These are phyloP conservation scores for Conringia planisiliqua DNA, from an alignment of 345 rosid genomes.

Conservation along the genomic window DNA sequence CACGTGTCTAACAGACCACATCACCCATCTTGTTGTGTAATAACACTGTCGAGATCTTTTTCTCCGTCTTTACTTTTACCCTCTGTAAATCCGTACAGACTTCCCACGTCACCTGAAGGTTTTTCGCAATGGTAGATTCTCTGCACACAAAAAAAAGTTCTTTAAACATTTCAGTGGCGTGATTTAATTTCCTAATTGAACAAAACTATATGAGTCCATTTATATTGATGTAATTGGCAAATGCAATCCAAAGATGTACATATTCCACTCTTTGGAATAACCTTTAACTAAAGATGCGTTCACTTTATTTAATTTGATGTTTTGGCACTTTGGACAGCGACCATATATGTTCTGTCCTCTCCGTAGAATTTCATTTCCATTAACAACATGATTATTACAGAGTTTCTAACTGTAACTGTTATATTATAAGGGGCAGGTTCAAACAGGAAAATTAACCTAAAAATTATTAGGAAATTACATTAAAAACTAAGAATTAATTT, in stretches of 20 bases:
- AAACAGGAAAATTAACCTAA: not conserved
- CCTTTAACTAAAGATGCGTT: conserved; percentile 9
- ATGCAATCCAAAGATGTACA: not conserved
- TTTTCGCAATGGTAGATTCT: not conserved
- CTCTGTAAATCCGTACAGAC: conserved; percentile 22
- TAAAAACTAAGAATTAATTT: not conserved
- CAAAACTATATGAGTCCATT: conserved; percentile 6
- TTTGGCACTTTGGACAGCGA: not conserved
- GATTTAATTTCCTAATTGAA: not conserved
- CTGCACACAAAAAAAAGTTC: not conserved
- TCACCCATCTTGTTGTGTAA: conserved; percentile 26
- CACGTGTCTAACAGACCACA: conserved; percentile 26
- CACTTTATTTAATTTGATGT: not conserved
- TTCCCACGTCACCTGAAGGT: conserved; percentile 26
- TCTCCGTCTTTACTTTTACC: not conserved
- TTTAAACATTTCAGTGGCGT: not conserved
- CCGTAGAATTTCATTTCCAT: not conserved
- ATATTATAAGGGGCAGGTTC: not conserved
- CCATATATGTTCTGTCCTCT: not conserved
- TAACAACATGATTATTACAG: not conserved
- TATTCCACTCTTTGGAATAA: not conserved
- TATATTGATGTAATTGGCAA: not conserved
- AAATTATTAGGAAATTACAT: not conserved
- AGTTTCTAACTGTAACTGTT: not conserved
- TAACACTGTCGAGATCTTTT: conserved; percentile 18